Evolutionary conservation across 1,284 basidiomycete genomes (phyloP).

Genomic region (Schizopora paradoxa): DNA sequence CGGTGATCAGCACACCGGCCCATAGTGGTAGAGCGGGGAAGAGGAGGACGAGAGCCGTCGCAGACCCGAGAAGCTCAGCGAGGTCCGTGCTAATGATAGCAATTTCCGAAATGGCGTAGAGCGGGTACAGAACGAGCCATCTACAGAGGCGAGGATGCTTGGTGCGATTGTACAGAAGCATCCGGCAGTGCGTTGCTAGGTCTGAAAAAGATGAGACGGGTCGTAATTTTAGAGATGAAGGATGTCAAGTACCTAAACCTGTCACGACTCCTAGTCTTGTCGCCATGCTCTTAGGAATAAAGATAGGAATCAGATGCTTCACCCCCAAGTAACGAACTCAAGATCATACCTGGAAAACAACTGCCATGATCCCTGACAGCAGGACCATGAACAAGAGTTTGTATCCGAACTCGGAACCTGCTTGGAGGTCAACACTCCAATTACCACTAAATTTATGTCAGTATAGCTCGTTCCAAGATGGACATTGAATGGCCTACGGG

Average conservation of each 20-base stretch:
- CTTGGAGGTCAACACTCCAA: slow-evolving; percentile 73
- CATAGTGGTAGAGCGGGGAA: slow-evolving; percentile 78
- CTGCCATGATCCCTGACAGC: slow-evolving; percentile 78
- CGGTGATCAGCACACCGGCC: slow-evolving; percentile 81
- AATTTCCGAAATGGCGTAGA: slow-evolving; percentile 68
- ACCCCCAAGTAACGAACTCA: neutral
- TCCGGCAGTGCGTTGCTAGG: slow-evolving; percentile 68
- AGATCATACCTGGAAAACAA: slow-evolving; percentile 60
- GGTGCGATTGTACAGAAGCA: slow-evolving; percentile 63
- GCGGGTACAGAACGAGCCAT: slow-evolving; percentile 65
- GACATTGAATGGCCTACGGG: slow-evolving; percentile 35
- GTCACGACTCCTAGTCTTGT: slow-evolving; percentile 65
- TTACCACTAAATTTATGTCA: slow-evolving; percentile 45
- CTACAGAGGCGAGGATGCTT: slow-evolving; percentile 56
- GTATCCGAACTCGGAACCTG: slow-evolving; percentile 77
- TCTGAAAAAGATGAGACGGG: slow-evolving; percentile 34
- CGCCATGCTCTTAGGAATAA: slow-evolving; percentile 46
- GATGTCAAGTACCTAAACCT: slow-evolving; percentile 44
- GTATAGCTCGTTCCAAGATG: neutral
- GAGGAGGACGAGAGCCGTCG: slow-evolving; percentile 75
- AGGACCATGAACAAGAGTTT: slow-evolving; percentile 84
- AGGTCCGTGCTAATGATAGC: slow-evolving; percentile 80
- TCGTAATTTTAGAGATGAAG: slow-evolving; percentile 6
- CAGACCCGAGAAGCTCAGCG: slow-evolving; percentile 74
- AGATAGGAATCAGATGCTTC: slow-evolving; percentile 12